Conservation (phyloP, 176 grass and related monocot species). For the Oryza rufipogon region DNA sequence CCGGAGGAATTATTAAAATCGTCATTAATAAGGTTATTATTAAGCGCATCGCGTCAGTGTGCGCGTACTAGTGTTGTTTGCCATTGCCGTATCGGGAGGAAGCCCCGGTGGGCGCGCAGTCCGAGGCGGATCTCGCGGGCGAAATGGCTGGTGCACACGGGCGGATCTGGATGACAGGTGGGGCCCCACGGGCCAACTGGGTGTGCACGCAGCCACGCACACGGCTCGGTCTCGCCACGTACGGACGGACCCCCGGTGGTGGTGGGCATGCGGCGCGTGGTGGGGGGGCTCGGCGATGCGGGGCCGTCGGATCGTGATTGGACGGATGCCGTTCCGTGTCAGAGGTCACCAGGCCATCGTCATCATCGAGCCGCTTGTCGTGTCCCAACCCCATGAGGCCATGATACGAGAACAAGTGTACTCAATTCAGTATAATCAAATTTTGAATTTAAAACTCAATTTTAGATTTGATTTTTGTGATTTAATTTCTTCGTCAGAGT, state of each 20-base stretch:
- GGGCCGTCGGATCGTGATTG: conserved; percentile 35
- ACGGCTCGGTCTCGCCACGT: conserved; percentile 9
- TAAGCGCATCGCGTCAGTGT: neutral
- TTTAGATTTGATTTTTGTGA: too few species aligned
- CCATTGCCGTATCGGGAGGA: conserved; percentile 16
- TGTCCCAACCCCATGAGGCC: too few species aligned
- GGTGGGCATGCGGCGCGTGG: neutral
- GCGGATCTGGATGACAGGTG: neutral
- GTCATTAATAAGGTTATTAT: neutral
- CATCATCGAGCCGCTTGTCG: neutral
- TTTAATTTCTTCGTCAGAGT: too few species aligned
- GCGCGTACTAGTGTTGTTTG: neutral
- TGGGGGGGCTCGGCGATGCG: neutral
- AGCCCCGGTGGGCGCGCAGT: neutral
- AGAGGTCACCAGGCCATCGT: neutral
- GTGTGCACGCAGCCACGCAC: too few species aligned
- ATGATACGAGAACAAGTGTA: too few species aligned
- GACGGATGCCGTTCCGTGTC: conserved; percentile 1
- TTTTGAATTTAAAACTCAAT: too few species aligned
- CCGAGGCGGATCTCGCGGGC: conserved; percentile 48
- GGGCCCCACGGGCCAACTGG: conserved; percentile 1
- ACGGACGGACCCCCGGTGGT: neutral
- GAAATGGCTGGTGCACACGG: conserved; percentile 40
- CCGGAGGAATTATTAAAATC: neutral
- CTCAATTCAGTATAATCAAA: too few species aligned